phyloP scores from a whole-genome alignment of 768 basidiomycete genomes.

The Kwoniella bestiolae region DNA sequence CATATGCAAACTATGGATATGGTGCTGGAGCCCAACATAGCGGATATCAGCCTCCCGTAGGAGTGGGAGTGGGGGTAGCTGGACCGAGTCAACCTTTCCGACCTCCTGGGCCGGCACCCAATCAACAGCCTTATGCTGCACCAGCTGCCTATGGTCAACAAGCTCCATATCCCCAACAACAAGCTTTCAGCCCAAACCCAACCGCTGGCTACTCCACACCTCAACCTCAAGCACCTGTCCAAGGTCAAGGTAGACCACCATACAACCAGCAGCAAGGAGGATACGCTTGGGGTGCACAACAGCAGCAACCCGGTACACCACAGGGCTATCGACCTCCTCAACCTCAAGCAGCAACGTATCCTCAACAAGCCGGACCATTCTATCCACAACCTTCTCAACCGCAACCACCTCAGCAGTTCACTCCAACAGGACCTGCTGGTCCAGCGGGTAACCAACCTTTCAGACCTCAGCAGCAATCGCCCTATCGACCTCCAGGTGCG shows the following conservation, averaged over 20 bases:
- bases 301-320: constrained; percentile 4
- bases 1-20: constrained; percentile 92
- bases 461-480: constrained; percentile 24
- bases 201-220: constrained; percentile 22
- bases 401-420: constrained; percentile 21
- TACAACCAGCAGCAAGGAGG: constrained; percentile 56
- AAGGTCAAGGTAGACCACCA: constrained; percentile 26
- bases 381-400: constrained; percentile 43
- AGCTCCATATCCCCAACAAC: constrained; percentile 17
- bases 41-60: constrained; percentile 16
- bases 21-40: constrained; percentile 61
- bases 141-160: constrained; percentile 53
- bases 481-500: constrained; percentile 30
- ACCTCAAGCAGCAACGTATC: constrained; percentile 58
- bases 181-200: constrained; percentile 9
- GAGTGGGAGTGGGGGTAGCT: constrained; percentile 6
- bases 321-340: constrained; percentile 58
- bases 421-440: no score
- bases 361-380: constrained; percentile 41
- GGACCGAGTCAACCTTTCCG: constrained; percentile 30
- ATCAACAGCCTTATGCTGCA: constrained; percentile 56
- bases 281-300: constrained; percentile 64
- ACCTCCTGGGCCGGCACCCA: constrained; percentile 32
- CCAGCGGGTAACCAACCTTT: constrained; percentile 32
- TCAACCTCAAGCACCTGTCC: constrained; percentile 19